Conservation (phyloP, 78 protist genomes). For the Dictyostelium brefeldianum region DNA sequence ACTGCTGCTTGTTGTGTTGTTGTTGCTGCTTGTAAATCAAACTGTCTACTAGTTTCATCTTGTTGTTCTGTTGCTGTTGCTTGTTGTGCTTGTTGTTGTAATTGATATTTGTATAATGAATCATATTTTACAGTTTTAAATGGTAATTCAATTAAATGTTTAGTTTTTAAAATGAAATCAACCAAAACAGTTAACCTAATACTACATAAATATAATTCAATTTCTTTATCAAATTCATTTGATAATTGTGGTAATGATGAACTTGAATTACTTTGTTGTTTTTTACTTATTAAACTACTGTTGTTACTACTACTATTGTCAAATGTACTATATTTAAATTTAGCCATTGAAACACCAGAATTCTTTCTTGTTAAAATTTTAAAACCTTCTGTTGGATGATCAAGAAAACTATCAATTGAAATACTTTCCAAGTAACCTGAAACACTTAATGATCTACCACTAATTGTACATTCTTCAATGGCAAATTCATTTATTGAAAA, state of each 20-base stretch:
- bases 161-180: slow-evolving; percentile 58
- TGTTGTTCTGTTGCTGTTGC: background rate
- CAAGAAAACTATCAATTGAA: slow-evolving; percentile 43
- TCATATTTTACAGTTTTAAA: slow-evolving; percentile 79
- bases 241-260: background rate
- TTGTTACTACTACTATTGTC: background rate
- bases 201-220: slow-evolving; percentile 41
- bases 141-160: slow-evolving; percentile 35
- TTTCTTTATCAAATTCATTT: slow-evolving; percentile 39
- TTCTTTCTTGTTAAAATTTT: slow-evolving; percentile 67
- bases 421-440: slow-evolving; percentile 55
- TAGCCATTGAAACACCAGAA: slow-evolving; percentile 66
- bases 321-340: slow-evolving; percentile 41
- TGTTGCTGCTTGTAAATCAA: background rate
- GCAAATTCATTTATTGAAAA: slow-evolving; percentile 60
- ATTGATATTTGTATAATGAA: slow-evolving; percentile 55
- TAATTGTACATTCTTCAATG: slow-evolving; percentile 28
- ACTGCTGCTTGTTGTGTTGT: background rate
- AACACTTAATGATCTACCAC: slow-evolving; percentile 39
- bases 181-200: slow-evolving; percentile 66
- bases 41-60: background rate
- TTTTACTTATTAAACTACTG: background rate
- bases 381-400: slow-evolving; percentile 29
- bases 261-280: background rate
- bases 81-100: background rate